phyloP scores from a whole-genome alignment of 2,329 filamentous ascomycete species.

The Monilinia fructicola region DNA sequence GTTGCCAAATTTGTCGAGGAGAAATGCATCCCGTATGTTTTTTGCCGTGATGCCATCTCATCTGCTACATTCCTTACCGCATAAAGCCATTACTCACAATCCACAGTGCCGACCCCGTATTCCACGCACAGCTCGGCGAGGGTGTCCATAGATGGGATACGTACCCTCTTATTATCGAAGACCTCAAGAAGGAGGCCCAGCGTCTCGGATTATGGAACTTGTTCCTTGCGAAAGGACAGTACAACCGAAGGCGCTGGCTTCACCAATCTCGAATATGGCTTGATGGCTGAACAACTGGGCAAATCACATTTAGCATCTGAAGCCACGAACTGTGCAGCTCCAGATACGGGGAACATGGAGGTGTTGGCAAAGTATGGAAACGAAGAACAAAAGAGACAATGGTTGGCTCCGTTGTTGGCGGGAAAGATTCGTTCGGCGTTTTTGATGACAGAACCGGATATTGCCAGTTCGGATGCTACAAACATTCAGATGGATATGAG shows the following conservation, averaged over 20 bases:
- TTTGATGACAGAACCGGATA: conserved; percentile 88
- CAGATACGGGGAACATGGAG: conserved; percentile 95
- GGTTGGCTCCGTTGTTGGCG: conserved; percentile 78
- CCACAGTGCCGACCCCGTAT: conserved; percentile 71
- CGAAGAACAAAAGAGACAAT: conserved; percentile 78
- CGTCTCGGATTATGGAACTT: conserved; percentile 94
- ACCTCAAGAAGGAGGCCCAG: conserved; percentile 81
- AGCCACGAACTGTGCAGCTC: conserved; percentile 86
- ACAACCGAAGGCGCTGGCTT: conserved; percentile 91
- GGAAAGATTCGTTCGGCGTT: conserved; percentile 88
- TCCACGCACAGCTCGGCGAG: conserved; percentile 72
- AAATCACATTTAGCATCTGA: conserved; percentile 81
- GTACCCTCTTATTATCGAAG: conserved; percentile 80
- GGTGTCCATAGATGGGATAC: conserved; percentile 75
- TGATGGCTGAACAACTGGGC: conserved; percentile 96
- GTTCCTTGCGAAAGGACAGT: conserved; percentile 93
- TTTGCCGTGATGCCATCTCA: conserved; percentile 15
- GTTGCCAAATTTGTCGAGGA: conserved; percentile 97
- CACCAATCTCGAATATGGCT: conserved; percentile 91
- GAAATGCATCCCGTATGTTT: conserved; percentile 75
- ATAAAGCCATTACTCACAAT: conserved; percentile 28
- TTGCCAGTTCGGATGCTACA: conserved; percentile 86
- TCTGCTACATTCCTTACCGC: conserved; percentile 21
- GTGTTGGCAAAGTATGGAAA: conserved; percentile 89
- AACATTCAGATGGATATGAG: conserved; percentile 86